Conservation (phyloP, 1,284 basidiomycete species). For the Mycosarcoma mackinlayi region DNA sequence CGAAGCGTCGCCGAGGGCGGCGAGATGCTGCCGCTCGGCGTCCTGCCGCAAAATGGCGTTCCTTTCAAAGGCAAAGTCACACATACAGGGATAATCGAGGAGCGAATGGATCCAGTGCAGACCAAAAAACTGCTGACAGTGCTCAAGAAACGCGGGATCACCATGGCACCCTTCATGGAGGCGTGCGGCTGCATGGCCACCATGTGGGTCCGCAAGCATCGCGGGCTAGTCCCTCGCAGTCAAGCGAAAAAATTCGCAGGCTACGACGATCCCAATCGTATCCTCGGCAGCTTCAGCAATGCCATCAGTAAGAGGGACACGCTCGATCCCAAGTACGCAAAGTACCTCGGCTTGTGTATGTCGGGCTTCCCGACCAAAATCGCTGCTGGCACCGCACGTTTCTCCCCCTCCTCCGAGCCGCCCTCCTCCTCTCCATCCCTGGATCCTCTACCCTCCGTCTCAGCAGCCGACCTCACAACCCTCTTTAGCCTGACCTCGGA, state of each 20-base stretch:
- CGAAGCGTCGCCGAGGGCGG: slow-evolving; percentile 31
- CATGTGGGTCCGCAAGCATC: slow-evolving; percentile 30
- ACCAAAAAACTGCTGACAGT: slow-evolving; percentile 8
- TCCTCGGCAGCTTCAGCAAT: slow-evolving; percentile 34
- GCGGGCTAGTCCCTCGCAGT: neutral
- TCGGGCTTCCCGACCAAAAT: slow-evolving; percentile 32
- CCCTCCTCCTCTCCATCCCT: slow-evolving; percentile 1
- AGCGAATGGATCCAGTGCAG: neutral
- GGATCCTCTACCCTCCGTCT: slow-evolving; percentile 12
- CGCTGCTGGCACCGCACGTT: slow-evolving; percentile 6
- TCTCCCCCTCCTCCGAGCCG: neutral
- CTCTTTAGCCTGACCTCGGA: slow-evolving; percentile 5
- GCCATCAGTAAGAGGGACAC: slow-evolving; percentile 35
- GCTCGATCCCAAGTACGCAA: slow-evolving; percentile 9
- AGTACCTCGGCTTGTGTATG: slow-evolving; percentile 40
- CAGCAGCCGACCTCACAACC: neutral
- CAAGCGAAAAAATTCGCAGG: slow-evolving; percentile 4
- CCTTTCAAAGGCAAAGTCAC: slow-evolving; percentile 10
- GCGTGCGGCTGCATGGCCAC: slow-evolving; percentile 28
- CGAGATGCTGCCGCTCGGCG: slow-evolving; percentile 35
- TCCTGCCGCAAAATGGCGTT: slow-evolving; percentile 25
- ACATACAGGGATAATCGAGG: slow-evolving; percentile 13
- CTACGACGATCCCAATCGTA: slow-evolving; percentile 9
- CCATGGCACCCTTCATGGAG: slow-evolving; percentile 40
- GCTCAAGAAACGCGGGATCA: slow-evolving; percentile 18